Percentiles rank a stretch among this genome's conserved stretches.
These are phyloP conservation scores for Bassia scoparia DNA, from an alignment of 148 eudicot genomes.

Conservation along the genomic window DNA sequence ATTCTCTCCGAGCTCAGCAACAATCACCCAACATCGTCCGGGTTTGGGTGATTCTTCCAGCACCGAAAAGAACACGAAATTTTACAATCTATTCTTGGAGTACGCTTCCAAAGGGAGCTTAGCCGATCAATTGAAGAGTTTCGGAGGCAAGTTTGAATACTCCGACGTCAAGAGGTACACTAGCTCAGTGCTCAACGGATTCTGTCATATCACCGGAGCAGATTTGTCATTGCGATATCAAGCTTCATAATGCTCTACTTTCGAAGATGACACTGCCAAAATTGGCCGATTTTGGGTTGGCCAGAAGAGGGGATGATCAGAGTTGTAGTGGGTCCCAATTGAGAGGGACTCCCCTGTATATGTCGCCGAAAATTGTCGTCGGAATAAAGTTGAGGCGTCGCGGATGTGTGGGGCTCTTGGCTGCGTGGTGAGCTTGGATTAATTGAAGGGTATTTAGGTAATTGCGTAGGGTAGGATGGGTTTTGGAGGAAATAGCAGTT, in stretches of 20 bases:
- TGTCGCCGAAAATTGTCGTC: constrained; percentile 79
- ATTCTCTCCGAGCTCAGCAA: constrained; percentile 38
- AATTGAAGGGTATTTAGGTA: no score
- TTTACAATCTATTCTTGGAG: constrained; percentile 66
- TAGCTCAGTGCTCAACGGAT: constrained; percentile 46
- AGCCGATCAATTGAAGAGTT: constrained; percentile 36
- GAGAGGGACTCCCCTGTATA: constrained; percentile 80
- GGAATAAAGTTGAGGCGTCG: constrained; percentile 46
- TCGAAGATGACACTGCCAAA: constrained; percentile 35
- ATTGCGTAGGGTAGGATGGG: no score
- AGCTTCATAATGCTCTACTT: constrained; percentile 61
- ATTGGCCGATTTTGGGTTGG: constrained; percentile 83
- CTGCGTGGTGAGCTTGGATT: no score
- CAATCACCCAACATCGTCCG: constrained; percentile 39
- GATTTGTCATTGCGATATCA: constrained; percentile 81
- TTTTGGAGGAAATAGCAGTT: no score
- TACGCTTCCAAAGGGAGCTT: constrained; percentile 58
- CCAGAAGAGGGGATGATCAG: constrained; percentile 35
- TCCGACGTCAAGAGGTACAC: constrained; percentile 41
- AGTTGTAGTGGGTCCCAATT: constrained; percentile 30
- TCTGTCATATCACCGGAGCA: constrained; percentile 41
- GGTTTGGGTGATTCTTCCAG: constrained; percentile 46
- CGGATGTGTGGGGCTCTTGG: constrained; percentile 95
- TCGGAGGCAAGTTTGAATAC: constrained; percentile 27
- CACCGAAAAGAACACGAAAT: constrained; percentile 40